Evolutionary conservation across 768 basidiomycete species (phyloP), one percentile per base, ranked within the genome.

Genomic region (Wakefieldia striispora): DNA sequence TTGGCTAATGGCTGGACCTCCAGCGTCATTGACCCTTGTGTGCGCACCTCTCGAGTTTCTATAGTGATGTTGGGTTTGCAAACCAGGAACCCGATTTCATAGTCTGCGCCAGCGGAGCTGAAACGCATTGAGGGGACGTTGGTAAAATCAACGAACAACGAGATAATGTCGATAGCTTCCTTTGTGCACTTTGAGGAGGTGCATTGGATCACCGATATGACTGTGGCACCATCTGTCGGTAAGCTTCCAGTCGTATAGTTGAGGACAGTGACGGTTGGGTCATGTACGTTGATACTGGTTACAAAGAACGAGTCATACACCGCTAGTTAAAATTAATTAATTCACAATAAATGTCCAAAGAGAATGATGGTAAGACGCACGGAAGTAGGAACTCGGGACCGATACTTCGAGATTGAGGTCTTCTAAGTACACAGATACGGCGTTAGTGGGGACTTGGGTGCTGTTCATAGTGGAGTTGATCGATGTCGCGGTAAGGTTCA

Each of bases 11-110:
- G 45, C n/a, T 47, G 55, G 20, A 57, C 57, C 7, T 23, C 45
- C n/a, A 58, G 35, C 1, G 45, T 43, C 53, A 47, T 55, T 6
- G 48, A 51, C 1, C 52, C 56, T n/a, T 35, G 44, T 17, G 59
- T 56, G 21, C 51, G 50, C 16, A 63, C 36, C 36, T 63, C 59
- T 13, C 62, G 54, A 12, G 58, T 60, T 45, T 64, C 54, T 4
- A 63, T 52, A 2, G 48, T 53, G 19, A 56, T 45, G 14, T 64
- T 58, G 1, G 63, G 61, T 34, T 60, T 61, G 45, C 63, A 63
- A 14, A 49, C 49, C 19, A 63, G 49, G 46, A 65, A 63, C 10
- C 45, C 47, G 2, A 63, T 1, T n/a, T 64, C 34, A 5, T 53
- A 65, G 37, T 54, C 51, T 9, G 50, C 42, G 17, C 39, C 53